A percentile compares a stretch with the other conserved stretches of the same genome.
Conservation (phyloP, 2,329 filamentous ascomycete genomes). For the Penicillium janthinellum region DNA sequence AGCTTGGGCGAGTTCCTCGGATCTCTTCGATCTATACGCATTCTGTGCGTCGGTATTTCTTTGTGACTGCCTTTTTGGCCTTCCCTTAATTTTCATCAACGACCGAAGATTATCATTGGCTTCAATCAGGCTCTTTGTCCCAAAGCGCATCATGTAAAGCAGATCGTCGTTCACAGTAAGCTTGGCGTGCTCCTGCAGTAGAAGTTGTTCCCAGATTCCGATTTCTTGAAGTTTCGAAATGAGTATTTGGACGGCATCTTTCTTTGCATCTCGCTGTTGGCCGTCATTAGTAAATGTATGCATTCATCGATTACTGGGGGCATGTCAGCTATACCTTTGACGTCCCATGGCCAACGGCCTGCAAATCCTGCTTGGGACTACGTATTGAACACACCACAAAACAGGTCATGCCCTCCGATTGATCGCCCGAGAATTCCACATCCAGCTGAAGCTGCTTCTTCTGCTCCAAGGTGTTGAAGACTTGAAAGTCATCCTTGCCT, state of each 20-base stretch:
- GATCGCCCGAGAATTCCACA: neutral
- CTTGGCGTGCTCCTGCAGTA: neutral
- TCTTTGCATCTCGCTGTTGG: conserved; percentile 4
- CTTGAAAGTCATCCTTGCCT: neutral
- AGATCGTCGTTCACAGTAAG: conserved; percentile 10
- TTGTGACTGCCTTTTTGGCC: neutral
- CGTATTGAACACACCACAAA: neutral
- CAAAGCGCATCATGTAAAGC: conserved; percentile 1
- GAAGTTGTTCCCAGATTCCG: conserved; percentile 2
- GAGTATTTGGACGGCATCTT: conserved; percentile 1
- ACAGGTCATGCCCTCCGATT: neutral
- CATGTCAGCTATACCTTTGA: neutral
- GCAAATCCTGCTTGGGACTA: neutral
- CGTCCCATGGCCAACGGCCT: neutral
- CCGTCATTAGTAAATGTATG: neutral
- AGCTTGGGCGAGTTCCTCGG: neutral
- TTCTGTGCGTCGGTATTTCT: neutral
- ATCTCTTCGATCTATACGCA: conserved; percentile 3
- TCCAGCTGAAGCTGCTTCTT: neutral
- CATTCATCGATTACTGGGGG: neutral
- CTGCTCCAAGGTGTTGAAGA: neutral
- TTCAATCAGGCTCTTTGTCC: conserved; percentile 3
- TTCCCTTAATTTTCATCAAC: neutral
- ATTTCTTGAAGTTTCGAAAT: neutral
- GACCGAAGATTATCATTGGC: neutral